Conservation (phyloP, 2,329 filamentous ascomycete species). For the Cladosporium sp. region DNA sequence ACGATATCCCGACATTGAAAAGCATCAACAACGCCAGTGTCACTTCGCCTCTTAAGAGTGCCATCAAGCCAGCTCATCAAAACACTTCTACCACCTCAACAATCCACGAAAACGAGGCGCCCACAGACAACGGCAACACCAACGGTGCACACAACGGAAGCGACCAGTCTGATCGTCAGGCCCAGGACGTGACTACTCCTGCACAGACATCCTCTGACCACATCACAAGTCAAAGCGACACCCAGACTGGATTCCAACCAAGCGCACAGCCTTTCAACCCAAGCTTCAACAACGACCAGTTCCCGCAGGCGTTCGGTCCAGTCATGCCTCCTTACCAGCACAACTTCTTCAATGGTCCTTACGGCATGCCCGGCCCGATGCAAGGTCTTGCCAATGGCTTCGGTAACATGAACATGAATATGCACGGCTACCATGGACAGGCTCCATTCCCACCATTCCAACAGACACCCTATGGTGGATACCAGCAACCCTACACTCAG, state of each 20-base stretch:
- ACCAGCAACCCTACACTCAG: constrained; percentile 36
- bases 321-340: constrained; percentile 9
- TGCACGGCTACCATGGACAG: constrained; percentile 46
- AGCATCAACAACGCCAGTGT: constrained; percentile 45
- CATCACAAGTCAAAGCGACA: constrained; percentile 43
- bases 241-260: constrained; percentile 72
- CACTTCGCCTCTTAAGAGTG: constrained; percentile 24
- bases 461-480: constrained; percentile 56
- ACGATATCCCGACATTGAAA: constrained; percentile 83
- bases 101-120: constrained; percentile 75
- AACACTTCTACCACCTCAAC: constrained; percentile 41
- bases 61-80: constrained; percentile 17
- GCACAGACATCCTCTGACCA: constrained; percentile 42
- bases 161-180: not conserved
- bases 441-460: constrained; percentile 24
- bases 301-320: constrained; percentile 19
- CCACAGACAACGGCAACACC: constrained; percentile 52
- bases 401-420: constrained; percentile 60
- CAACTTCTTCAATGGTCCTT: constrained; percentile 4
- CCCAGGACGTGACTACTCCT: constrained; percentile 59
- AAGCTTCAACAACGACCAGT: constrained; percentile 27
- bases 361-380: constrained; percentile 15
- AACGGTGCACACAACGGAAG: constrained; percentile 38
- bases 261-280: constrained; percentile 74
- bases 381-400: constrained; percentile 63